Base-by-base conservation (phyloP, 192 early-diverging fungal genomes). In the Backusella australiensis region DNA sequence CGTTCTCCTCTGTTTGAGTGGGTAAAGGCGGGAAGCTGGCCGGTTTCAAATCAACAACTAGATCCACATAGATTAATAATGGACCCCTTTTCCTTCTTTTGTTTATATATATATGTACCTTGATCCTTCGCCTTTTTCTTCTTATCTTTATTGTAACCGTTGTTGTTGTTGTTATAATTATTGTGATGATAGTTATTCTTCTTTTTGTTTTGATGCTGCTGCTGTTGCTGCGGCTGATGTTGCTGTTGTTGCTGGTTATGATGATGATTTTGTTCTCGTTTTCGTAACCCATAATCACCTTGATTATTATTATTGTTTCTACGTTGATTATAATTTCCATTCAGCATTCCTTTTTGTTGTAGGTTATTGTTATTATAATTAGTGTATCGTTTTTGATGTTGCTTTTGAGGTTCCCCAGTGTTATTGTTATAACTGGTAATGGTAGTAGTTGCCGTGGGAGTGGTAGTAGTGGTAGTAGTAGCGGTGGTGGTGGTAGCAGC, bases 11-110 rank as follows among this genome's bases (percentile, higher is more conserved):
- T 14, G n/a, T 38, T 12, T 69, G 68, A 41, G 68, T 69, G n/a
- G 68, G 68, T 69, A 69, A 26, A 21, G 68, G 68, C n/a, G 68
- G 68, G 35, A 69, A 69, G 36, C 35, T 69, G n/a, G 68, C 21
- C 34, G 68, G 68, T n/a, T 69, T 38, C 38, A 69, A 69, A 63
- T 63, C 56, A 63, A 63, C 56, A 26, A 63, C 23, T 12, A 44
- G 42, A 29, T 63, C 3, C 12, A 29, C 19, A 53, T 53, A n/a
- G 49, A 53, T 53, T 53, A 53, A 53, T 4, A 1, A 53, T n/a
- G n/a, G 9, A 19, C 6, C 49, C 3, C 1, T 53, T 53, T 53
- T 53, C n/a, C n/a, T 53, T 53, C 32, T 32, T 32, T 32, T 32
- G 2, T 52, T 14, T 52, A 52, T 21, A 29, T 29, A 29, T 67